Evolutionary conservation across 495 filamentous ascomycete genomes (phyloP), one percentile per base, ranked within the genome.

Genomic region (Cercophora scortea): DNA sequence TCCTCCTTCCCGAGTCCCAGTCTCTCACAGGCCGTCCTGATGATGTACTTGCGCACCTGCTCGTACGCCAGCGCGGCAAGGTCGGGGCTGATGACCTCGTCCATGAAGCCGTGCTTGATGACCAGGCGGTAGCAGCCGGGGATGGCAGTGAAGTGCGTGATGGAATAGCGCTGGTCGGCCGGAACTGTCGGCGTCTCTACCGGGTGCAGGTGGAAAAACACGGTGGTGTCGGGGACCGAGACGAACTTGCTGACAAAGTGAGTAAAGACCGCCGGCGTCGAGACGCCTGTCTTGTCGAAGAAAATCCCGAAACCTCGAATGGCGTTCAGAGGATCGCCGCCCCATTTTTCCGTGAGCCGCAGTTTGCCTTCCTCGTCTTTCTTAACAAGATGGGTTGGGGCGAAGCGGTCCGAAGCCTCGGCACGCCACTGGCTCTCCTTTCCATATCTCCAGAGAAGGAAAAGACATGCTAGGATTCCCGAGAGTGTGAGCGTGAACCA

Each of bases 401-500:
- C 70, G 51, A 86, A 73, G 0, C 77, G 73, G 52, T 87, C 83
- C 42, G 73, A 70, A 0, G 71, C 74, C 64, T 89, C 86, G 9
- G 85, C 78, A 12, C 60, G 68, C 86, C 86, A 89, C 61, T 89
- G 86, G 47, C 77, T 76, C 52, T 87, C 82, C 62, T 89, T 89
- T 13, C 86, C 86, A 50, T 79, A 88, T 16, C 86, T 79, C 86
- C 86, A 89, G 11, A 88, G 70, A 32, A 88, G 64, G 54, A 88
- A 83, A 25, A 88, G 55, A 33, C 64, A 69, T 0, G 81, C 71
- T 0, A 89, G 69, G 1, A 86, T 60, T 6, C 68, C 65, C 0
- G 82, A 74, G n/a, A 89, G 73, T 0, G 79, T 66, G 10, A 89
- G 64, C 0, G 86, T 89, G 53, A 89, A 86, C 86, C 86, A 89